A percentile compares a stretch with the other conserved stretches of the same genome.
These are phyloP conservation scores for Salix udensis DNA, from an alignment of 345 rosid species.

Conservation along the genomic window DNA sequence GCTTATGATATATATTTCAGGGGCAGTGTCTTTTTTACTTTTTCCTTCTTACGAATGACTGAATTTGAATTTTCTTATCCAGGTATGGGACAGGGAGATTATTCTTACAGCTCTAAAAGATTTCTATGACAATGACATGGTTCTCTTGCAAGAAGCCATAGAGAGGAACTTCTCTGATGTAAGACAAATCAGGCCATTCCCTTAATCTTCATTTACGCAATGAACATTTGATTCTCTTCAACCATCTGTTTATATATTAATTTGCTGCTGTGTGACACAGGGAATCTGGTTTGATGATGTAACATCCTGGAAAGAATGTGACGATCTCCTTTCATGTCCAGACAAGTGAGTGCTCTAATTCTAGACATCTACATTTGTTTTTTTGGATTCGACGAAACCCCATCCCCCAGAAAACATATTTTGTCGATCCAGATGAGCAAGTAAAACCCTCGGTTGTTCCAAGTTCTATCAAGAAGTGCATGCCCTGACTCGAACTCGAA, in stretches of 20 bases:
- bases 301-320: conserved; percentile 69
- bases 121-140: conserved; percentile 66
- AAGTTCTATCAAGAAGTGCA: no score
- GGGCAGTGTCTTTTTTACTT: not conserved
- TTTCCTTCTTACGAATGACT: not conserved
- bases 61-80: not conserved
- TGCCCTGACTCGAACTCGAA: no score
- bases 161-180: conserved; percentile 71
- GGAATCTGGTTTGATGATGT: conserved; percentile 80
- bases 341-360: conserved; percentile 41
- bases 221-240: not conserved
- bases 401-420: rapidly evolving
- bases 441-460: no score
- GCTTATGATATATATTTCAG: no score
- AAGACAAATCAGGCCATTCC: conserved; percentile 12
- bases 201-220: not conserved
- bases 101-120: conserved; percentile 68
- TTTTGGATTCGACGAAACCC: no score
- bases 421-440: no score
- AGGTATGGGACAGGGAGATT: conserved; percentile 98
- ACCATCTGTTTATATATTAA: not conserved
- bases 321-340: conserved; percentile 61
- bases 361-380: not conserved
- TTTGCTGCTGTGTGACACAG: conserved; percentile 22
- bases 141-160: conserved; percentile 62